Evolutionary conservation across 2,329 filamentous ascomycete genomes (phyloP).

Genomic region (Penicillium fuscoglaucum): DNA sequence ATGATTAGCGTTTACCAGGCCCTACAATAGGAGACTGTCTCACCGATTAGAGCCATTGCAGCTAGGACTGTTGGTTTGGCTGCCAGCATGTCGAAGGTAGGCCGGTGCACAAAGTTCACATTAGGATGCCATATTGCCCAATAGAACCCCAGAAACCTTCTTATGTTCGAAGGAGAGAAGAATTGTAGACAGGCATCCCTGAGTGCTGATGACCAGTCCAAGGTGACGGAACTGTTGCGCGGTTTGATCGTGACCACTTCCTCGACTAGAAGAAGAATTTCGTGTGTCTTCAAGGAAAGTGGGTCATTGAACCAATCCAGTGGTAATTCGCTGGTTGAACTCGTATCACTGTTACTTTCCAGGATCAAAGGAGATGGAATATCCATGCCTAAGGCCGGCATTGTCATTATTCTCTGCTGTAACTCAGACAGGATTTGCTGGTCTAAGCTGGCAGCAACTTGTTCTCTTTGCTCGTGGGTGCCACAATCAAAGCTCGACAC

Average conservation of each 20-base stretch:
- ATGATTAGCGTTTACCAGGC: neutral
- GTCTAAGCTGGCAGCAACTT: constrained; percentile 16
- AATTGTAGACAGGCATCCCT: constrained; percentile 29
- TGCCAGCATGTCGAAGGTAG: constrained; percentile 35
- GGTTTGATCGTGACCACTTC: constrained; percentile 39
- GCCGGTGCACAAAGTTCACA: constrained; percentile 38
- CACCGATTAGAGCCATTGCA: constrained; percentile 40
- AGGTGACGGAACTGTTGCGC: constrained; percentile 36
- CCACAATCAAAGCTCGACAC: constrained; percentile 41
- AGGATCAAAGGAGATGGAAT: constrained; percentile 4
- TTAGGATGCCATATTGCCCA: constrained; percentile 44
- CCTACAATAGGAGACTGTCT: neutral
- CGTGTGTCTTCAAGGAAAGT: constrained; percentile 34
- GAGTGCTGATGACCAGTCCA: constrained; percentile 36
- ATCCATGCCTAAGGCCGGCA: neutral
- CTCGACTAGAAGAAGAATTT: constrained; percentile 38
- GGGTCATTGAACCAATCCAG: constrained; percentile 24
- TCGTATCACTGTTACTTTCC: constrained; percentile 7
- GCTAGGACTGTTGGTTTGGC: constrained; percentile 36
- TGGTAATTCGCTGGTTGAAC: constrained; percentile 7
- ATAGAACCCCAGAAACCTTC: constrained; percentile 35
- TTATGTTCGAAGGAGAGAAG: constrained; percentile 24
- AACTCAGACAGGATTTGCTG: neutral
- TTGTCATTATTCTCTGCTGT: neutral
- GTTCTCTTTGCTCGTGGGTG: constrained; percentile 34